phyloP scores from a whole-genome alignment of 208 protist genomes.

The Baffinella frigidus region DNA sequence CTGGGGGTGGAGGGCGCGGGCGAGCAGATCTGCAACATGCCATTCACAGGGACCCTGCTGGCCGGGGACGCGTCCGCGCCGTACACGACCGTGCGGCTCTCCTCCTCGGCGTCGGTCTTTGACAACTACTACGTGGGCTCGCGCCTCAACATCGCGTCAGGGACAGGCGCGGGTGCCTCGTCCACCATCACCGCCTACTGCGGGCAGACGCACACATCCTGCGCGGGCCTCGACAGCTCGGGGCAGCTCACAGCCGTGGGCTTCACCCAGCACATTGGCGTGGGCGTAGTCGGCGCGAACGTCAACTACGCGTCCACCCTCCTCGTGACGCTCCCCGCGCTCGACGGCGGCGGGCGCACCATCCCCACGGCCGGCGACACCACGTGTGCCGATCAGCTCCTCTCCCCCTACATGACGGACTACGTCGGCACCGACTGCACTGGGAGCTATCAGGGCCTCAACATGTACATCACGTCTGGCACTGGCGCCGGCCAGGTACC shows the following conservation, averaged over 20 bases:
- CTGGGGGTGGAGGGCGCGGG: neutral
- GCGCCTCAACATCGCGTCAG: neutral
- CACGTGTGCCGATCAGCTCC: neutral
- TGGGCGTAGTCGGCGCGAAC: too few relatives aligned
- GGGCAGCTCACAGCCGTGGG: neutral
- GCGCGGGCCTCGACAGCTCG: neutral
- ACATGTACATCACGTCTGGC: constrained; percentile 12
- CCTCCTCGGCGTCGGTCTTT: neutral
- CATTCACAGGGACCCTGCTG: neutral
- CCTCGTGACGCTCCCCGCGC: neutral
- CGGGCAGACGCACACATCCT: neutral
- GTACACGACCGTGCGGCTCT: neutral
- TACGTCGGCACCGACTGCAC: neutral
- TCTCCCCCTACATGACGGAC: constrained; percentile 11
- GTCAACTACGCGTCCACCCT: neutral
- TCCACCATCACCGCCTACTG: constrained; percentile 35
- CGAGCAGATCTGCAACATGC: neutral
- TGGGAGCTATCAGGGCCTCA: neutral
- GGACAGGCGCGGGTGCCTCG: constrained; percentile 28
- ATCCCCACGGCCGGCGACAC: neutral
- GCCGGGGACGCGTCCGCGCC: neutral
- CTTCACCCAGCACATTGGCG: neutral
- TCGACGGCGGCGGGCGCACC: neutral
- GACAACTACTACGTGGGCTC: constrained; percentile 17
- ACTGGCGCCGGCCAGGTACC: constrained; percentile 11